phyloP scores from a whole-genome alignment of 2,329 filamentous ascomycete genomes.

The Fusarium cyanostomum region DNA sequence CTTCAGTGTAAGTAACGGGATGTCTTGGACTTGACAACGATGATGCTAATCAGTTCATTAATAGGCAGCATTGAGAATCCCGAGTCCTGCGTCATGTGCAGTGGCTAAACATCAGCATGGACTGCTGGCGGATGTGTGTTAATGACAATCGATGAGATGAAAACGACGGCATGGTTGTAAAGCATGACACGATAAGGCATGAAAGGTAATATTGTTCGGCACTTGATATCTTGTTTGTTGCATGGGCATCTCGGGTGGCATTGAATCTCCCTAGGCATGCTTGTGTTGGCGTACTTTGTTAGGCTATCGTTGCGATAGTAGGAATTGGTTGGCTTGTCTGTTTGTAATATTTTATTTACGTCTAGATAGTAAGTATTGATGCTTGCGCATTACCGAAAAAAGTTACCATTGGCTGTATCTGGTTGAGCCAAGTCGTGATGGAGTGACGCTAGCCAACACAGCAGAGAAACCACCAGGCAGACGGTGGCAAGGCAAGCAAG shows the following conservation, averaged over 20 bases:
- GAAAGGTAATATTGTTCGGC: constrained; percentile 37
- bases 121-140: constrained; percentile 33
- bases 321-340: constrained; percentile 12
- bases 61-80: constrained; percentile 94
- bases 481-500: too few species aligned
- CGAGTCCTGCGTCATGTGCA: constrained; percentile 97
- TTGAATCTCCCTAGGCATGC: constrained; percentile 23
- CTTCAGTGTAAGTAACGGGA: constrained; percentile 75
- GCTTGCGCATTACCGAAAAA: constrained; percentile 13
- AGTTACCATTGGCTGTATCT: not conserved
- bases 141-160: constrained; percentile 46
- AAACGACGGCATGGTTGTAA: constrained; percentile 42
- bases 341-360: constrained; percentile 13
- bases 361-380: constrained; percentile 33
- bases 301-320: constrained; percentile 10
- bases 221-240: constrained; percentile 28
- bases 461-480: not conserved
- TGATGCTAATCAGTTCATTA: constrained; percentile 45
- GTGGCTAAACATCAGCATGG: constrained; percentile 68
- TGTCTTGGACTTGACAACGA: not conserved
- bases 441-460: not conserved
- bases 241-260: constrained; percentile 24
- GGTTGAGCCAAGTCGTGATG: not conserved
- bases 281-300: constrained; percentile 35
- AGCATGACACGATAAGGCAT: constrained; percentile 32